Evolutionary conservation across 768 basidiomycete genomes (phyloP).

Genomic region (Termitomyces sp.): DNA sequence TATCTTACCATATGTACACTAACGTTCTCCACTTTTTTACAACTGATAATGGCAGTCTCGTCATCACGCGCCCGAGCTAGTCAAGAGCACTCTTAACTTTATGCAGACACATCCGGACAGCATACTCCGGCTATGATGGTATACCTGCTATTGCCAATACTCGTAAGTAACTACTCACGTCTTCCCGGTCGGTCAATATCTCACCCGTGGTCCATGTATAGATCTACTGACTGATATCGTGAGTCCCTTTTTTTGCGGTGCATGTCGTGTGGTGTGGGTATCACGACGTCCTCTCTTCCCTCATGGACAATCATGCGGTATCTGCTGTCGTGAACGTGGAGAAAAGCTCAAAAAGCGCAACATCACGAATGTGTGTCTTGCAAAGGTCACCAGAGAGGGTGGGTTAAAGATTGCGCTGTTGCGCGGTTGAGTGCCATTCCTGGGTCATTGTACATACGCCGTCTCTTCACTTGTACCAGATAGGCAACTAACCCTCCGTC

Average conservation of each 20-base stretch:
- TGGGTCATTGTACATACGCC: constrained; percentile 64
- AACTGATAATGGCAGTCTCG: too few relatives aligned
- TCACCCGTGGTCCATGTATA: constrained; percentile 14
- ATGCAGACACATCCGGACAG: too few relatives aligned
- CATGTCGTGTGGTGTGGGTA: too few relatives aligned
- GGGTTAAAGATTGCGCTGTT: constrained; percentile 83
- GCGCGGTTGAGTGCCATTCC: constrained; percentile 79
- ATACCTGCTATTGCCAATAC: constrained; percentile 55
- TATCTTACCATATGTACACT: too few relatives aligned
- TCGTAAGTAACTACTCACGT: constrained; percentile 33
- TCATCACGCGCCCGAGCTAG: too few relatives aligned
- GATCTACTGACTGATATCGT: constrained; percentile 56
- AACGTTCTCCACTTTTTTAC: too few relatives aligned
- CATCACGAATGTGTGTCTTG: constrained; percentile 55
- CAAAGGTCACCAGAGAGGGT: constrained; percentile 74
- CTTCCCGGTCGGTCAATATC: too few relatives aligned
- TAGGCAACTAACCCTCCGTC: background rate
- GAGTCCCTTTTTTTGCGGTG: constrained; percentile 17
- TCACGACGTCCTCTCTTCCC: too few relatives aligned
- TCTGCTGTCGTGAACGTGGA: constrained; percentile 66
- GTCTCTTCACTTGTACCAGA: background rate
- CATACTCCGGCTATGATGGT: constrained; percentile 66
- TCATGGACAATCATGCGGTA: too few relatives aligned
- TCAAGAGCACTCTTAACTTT: too few relatives aligned
- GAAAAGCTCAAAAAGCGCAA: constrained; percentile 64